A percentile compares a stretch with the other conserved stretches of the same genome.
These are phyloP conservation scores for Syncephalastrum contaminatum DNA, from an alignment of 371 early-diverging fungal genomes.

Conservation along the genomic window DNA sequence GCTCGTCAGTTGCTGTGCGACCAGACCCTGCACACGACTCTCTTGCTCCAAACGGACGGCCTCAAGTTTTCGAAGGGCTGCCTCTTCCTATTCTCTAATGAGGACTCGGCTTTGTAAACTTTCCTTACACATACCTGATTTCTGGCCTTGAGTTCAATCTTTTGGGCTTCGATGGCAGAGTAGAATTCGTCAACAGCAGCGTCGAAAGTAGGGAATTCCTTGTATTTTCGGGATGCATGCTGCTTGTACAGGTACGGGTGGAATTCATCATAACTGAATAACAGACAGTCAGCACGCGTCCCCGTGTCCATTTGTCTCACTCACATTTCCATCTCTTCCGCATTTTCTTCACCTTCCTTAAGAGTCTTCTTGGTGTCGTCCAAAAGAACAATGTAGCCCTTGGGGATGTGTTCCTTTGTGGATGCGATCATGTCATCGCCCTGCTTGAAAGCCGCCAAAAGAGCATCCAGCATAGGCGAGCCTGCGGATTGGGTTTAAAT, in stretches of 20 bases:
- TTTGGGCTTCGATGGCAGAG: constrained; percentile 88
- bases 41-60: constrained; percentile 79
- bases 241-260: constrained; percentile 85
- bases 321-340: constrained; percentile 54
- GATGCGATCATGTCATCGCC: constrained; percentile 60
- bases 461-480: constrained; percentile 29
- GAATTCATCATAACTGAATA: constrained; percentile 78
- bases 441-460: constrained; percentile 45
- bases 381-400: constrained; percentile 62
- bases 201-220: constrained; percentile 76
- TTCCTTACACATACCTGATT: constrained; percentile 36
- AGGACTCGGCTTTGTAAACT: not conserved
- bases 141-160: constrained; percentile 66
- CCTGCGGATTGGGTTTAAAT: not conserved
- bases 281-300: not conserved
- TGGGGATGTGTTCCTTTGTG: constrained; percentile 38
- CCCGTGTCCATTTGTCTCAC: constrained; percentile 3
- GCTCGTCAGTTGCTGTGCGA: constrained; percentile 63
- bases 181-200: constrained; percentile 91
- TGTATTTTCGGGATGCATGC: constrained; percentile 45
- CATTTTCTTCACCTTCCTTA: constrained; percentile 31
- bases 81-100: constrained; percentile 53
- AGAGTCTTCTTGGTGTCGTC: constrained; percentile 42
- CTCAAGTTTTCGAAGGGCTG: constrained; percentile 82
- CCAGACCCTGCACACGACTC: constrained; percentile 73